Conservation (phyloP, 169 alveolate species). For the Cryptosporidium muris region DNA sequence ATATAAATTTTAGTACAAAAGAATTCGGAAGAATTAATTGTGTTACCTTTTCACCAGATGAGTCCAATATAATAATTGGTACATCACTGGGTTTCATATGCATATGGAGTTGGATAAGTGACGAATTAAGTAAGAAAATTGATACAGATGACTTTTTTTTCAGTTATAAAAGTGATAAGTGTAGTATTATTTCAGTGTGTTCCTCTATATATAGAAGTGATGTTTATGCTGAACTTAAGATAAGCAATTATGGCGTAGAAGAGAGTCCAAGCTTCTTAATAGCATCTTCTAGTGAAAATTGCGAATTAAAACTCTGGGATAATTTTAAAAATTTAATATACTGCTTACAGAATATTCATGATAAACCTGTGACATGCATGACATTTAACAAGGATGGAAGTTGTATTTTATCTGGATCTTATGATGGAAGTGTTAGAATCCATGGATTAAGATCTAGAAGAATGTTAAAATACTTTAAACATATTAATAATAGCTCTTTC, state of each 20-base stretch:
- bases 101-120: background rate
- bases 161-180: background rate
- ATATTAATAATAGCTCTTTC: background rate
- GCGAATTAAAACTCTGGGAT: slow-evolving; percentile 50
- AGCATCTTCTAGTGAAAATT: slow-evolving; percentile 49
- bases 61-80: slow-evolving; percentile 8
- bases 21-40: slow-evolving; percentile 17
- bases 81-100: slow-evolving; percentile 50
- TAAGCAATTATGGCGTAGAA: background rate
- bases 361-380: slow-evolving; percentile 20
- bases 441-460: slow-evolving; percentile 59
- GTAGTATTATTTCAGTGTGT: background rate
- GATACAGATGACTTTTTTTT: background rate
- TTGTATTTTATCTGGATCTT: slow-evolving; percentile 36
- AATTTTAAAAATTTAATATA: slow-evolving; percentile 10
- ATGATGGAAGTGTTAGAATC: slow-evolving; percentile 36
- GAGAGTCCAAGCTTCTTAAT: background rate
- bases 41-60: slow-evolving; percentile 24
- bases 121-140: background rate
- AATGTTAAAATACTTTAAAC: slow-evolving; percentile 31
- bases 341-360: slow-evolving; percentile 11
- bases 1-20: background rate
- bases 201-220: too few species aligned
- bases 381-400: slow-evolving; percentile 37
- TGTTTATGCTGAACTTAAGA: too few species aligned